Evolutionary conservation across 2,329 filamentous ascomycete species (phyloP).

Genomic region (Aspergillus latus): DNA sequence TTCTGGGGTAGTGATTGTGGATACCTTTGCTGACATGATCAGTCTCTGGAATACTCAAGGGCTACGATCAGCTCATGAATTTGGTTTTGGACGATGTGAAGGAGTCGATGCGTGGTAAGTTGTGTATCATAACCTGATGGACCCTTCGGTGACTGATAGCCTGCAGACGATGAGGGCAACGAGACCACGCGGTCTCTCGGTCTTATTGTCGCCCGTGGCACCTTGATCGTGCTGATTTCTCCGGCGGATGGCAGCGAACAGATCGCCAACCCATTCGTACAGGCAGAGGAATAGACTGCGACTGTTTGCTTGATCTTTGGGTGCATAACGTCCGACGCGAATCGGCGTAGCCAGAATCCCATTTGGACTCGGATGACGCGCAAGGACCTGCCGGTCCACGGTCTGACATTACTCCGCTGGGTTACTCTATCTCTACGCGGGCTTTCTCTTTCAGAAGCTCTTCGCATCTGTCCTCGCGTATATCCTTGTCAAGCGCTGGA

Average conservation of each 20-base stretch:
- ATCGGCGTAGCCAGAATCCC: background rate
- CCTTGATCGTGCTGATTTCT: conserved; percentile 86
- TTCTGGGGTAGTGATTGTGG: background rate
- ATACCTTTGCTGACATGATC: conserved; percentile 8
- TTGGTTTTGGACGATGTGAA: conserved; percentile 92
- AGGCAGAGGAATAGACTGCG: conserved; percentile 61
- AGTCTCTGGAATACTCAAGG: conserved; percentile 90
- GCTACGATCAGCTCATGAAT: conserved; percentile 97
- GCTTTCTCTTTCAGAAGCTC: background rate
- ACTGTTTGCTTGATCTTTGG: conserved; percentile 1
- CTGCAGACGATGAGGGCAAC: conserved; percentile 86
- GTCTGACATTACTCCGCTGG: background rate
- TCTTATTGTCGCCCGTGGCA: conserved; percentile 86
- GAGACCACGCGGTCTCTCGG: conserved; percentile 77
- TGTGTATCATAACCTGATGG: background rate
- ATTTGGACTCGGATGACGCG: background rate
- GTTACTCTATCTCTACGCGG: background rate
- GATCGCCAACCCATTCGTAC: conserved; percentile 89
- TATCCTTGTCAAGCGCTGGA: background rate
- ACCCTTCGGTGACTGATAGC: conserved; percentile 1
- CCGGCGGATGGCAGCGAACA: conserved; percentile 93
- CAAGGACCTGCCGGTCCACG: background rate
- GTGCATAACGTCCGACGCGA: background rate
- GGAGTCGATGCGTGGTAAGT: conserved; percentile 79
- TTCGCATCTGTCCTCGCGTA: background rate